These are phyloP conservation scores for Nannochloropsis oceanica DNA, from an alignment of 108 stramenopile species.

Conservation along the genomic window DNA sequence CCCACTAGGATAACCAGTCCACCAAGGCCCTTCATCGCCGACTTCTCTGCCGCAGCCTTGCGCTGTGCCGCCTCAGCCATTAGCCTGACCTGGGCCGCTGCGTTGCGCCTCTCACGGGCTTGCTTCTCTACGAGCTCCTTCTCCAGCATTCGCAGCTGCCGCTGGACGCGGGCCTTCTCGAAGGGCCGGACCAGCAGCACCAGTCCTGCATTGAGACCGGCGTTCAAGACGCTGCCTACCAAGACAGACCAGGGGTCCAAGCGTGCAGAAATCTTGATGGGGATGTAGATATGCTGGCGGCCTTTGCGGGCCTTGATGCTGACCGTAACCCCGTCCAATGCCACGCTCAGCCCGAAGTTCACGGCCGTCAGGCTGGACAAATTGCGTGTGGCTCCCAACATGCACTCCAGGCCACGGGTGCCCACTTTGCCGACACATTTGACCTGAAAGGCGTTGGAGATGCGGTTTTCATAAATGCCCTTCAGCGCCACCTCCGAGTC, in stretches of 20 bases:
- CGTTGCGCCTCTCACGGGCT: background rate
- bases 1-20: background rate
- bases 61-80: background rate
- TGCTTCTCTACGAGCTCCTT: background rate
- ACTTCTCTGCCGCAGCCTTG: background rate
- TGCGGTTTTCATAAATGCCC: background rate
- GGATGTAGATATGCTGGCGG: background rate
- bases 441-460: background rate
- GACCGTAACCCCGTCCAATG: background rate
- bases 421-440: background rate
- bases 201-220: background rate
- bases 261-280: background rate
- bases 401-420: background rate
- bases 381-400: background rate
- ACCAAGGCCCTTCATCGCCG: background rate
- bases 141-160: background rate
- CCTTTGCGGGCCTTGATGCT: background rate
- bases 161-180: background rate
- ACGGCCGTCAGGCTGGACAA: background rate
- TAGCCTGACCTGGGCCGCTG: background rate
- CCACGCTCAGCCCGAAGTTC: background rate
- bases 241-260: background rate
- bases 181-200: background rate
- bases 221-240: background rate
- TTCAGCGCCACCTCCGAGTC: background rate